phyloP scores from a whole-genome alignment of 1,284 basidiomycete genomes.

The Ganoderma boninense region DNA sequence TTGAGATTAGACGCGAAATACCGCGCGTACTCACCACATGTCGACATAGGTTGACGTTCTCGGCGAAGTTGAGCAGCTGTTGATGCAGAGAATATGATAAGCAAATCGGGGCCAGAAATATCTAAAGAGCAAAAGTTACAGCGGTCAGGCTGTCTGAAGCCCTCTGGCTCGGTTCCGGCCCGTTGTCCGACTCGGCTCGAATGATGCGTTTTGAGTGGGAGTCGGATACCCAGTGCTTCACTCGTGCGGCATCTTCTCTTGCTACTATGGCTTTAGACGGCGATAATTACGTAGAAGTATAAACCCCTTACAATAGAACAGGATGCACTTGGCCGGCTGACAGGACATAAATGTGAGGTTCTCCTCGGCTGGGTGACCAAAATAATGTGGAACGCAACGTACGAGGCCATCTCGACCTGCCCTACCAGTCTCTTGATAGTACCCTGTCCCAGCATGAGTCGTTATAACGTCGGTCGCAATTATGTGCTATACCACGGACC shows the following conservation, averaged over 20 bases:
- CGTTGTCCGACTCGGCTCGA: slow-evolving; percentile 51
- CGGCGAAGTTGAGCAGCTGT: slow-evolving; percentile 78
- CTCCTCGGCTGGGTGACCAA: not conserved
- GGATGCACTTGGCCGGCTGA: slow-evolving; percentile 80
- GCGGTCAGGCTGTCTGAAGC: slow-evolving; percentile 70
- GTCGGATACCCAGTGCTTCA: slow-evolving; percentile 62
- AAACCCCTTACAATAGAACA: slow-evolving; percentile 77
- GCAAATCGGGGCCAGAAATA: not conserved
- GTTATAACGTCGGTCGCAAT: not conserved
- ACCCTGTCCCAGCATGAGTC: slow-evolving; percentile 57
- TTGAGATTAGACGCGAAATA: not conserved
- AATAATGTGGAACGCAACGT: slow-evolving; percentile 32
- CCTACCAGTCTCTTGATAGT: slow-evolving; percentile 88
- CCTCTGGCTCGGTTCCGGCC: slow-evolving; percentile 70
- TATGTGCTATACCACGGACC: slow-evolving; percentile 51
- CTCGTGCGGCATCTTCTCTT: slow-evolving; percentile 73
- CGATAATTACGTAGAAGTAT: not conserved
- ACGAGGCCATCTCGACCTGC: slow-evolving; percentile 88
- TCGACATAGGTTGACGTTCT: slow-evolving; percentile 70
- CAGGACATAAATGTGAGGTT: not conserved
- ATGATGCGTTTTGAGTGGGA: slow-evolving; percentile 53
- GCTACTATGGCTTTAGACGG: slow-evolving; percentile 52
- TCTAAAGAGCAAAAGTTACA: slow-evolving; percentile 48
- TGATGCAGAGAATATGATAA: slow-evolving; percentile 36
- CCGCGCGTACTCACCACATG: slow-evolving; percentile 68